phyloP scores from a whole-genome alignment of 345 rosid species.

The Turnera subulata region DNA sequence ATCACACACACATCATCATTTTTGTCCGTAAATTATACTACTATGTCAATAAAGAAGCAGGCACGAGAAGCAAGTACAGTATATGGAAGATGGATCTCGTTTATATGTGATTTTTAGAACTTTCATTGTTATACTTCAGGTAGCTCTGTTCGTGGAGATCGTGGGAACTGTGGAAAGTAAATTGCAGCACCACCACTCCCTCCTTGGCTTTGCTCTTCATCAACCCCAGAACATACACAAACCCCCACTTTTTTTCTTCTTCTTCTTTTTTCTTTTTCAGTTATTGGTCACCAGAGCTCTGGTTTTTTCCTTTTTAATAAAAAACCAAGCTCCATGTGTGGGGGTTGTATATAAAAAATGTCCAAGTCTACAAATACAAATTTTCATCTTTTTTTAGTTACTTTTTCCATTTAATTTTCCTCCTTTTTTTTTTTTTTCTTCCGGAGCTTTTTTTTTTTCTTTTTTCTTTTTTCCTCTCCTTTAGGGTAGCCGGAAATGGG shows the following conservation, averaged over 20 bases:
- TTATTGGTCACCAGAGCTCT: slow-evolving; percentile 8
- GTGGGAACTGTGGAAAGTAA: too few relatives aligned
- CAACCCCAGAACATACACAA: not conserved
- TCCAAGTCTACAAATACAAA: not conserved
- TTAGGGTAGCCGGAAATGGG: too few relatives aligned
- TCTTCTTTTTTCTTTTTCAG: not conserved
- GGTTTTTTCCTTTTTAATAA: slow-evolving; percentile 44
- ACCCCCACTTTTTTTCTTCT: not conserved
- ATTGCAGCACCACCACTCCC: too few relatives aligned
- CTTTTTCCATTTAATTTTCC: too few relatives aligned
- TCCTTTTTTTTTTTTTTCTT: not conserved
- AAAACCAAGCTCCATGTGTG: slow-evolving; percentile 28
- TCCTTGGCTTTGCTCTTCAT: not conserved
- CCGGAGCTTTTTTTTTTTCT: too few relatives aligned
- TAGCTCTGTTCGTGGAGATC: too few relatives aligned
- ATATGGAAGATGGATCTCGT: not conserved
- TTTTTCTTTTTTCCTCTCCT: too few relatives aligned
- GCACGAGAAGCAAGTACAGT: not conserved
- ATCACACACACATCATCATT: not conserved
- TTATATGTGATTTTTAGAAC: too few relatives aligned
- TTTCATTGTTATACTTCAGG: too few relatives aligned
- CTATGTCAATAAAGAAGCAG: not conserved
- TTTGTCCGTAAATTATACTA: too few relatives aligned
- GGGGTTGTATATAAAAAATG: slow-evolving; percentile 12
- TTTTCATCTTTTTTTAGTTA: not conserved